Conservation (phyloP, 768 basidiomycete genomes). For the Ramaria sp. region DNA sequence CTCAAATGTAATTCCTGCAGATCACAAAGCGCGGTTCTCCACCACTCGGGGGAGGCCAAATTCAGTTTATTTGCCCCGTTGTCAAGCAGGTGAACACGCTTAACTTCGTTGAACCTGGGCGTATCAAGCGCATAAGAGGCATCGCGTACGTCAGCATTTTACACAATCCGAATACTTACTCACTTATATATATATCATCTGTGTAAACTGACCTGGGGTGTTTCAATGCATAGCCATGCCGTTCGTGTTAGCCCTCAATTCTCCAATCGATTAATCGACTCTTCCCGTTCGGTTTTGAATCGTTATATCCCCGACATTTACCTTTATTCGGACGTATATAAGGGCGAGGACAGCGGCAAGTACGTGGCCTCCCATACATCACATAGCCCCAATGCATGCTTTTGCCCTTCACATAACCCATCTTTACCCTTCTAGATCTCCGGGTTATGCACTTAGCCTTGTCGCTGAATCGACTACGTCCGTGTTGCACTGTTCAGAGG, state of each 20-base stretch:
- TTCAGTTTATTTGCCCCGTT: slow-evolving; percentile 86
- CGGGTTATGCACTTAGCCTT: slow-evolving; percentile 87
- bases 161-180: background rate
- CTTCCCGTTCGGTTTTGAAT: slow-evolving; percentile 85
- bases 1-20: slow-evolving; percentile 25
- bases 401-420: background rate
- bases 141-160: slow-evolving; percentile 60
- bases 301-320: slow-evolving; percentile 98
- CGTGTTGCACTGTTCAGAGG: slow-evolving; percentile 80
- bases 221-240: slow-evolving; percentile 53
- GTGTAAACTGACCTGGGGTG: slow-evolving; percentile 5
- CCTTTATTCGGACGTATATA: slow-evolving; percentile 96
- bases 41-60: slow-evolving; percentile 87
- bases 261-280: slow-evolving; percentile 95
- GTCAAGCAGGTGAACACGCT: slow-evolving; percentile 87
- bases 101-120: slow-evolving; percentile 86
- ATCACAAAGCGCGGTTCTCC: slow-evolving; percentile 92
- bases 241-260: slow-evolving; percentile 96
- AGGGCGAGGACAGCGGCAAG: slow-evolving; percentile 96
- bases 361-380: slow-evolving; percentile 28
- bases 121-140: slow-evolving; percentile 89
- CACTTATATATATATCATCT: background rate
- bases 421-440: slow-evolving; percentile 51
- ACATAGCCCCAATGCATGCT: background rate
- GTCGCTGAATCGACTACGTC: slow-evolving; percentile 89